These are phyloP conservation scores for Lepidium campestre DNA, from an alignment of 441 rosid genomes.

Conservation along the genomic window DNA sequence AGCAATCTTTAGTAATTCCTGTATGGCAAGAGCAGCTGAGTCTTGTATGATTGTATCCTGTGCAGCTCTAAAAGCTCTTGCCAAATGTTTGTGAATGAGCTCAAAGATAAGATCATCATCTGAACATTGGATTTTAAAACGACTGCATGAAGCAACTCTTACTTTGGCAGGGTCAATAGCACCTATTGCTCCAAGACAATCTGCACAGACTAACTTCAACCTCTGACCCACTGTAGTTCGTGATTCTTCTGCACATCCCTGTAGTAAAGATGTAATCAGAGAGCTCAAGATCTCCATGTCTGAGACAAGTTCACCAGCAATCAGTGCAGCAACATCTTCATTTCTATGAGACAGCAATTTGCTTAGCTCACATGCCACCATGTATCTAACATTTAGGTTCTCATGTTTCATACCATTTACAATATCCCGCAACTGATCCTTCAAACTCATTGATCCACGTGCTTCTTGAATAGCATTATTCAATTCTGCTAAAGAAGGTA, in stretches of 20 bases:
- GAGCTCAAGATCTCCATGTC: slow-evolving; percentile 89
- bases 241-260: slow-evolving; percentile 99
- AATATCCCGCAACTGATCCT: slow-evolving; percentile 84
- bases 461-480: slow-evolving; percentile 96
- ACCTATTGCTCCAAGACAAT: slow-evolving; percentile 97
- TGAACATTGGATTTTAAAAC: slow-evolving; percentile 97
- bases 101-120: slow-evolving; percentile 99
- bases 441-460: slow-evolving; percentile 81
- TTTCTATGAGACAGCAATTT: slow-evolving; percentile 70
- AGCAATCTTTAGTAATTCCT: slow-evolving; percentile 92
- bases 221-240: slow-evolving; percentile 90
- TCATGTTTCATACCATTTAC: slow-evolving; percentile 87
- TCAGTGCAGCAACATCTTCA: slow-evolving; percentile 74
- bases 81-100: slow-evolving; percentile 91
- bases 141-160: slow-evolving; percentile 63
- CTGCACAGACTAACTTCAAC: slow-evolving; percentile 90
- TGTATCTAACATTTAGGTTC: slow-evolving; percentile 96
- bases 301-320: slow-evolving; percentile 73
- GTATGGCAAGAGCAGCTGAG: slow-evolving; percentile 98
- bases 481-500: slow-evolving; percentile 73
- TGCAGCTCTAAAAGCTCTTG: slow-evolving; percentile 99
- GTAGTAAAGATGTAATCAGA: slow-evolving; percentile 78
- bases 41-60: slow-evolving; percentile 94
- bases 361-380: slow-evolving; percentile 95
- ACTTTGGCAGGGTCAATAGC: slow-evolving; percentile 99